A percentile compares a stretch with the other conserved stretches of the same genome.
phyloP scores from a whole-genome alignment of 2,329 filamentous ascomycete genomes.

The Fusarium sarcochroum region DNA sequence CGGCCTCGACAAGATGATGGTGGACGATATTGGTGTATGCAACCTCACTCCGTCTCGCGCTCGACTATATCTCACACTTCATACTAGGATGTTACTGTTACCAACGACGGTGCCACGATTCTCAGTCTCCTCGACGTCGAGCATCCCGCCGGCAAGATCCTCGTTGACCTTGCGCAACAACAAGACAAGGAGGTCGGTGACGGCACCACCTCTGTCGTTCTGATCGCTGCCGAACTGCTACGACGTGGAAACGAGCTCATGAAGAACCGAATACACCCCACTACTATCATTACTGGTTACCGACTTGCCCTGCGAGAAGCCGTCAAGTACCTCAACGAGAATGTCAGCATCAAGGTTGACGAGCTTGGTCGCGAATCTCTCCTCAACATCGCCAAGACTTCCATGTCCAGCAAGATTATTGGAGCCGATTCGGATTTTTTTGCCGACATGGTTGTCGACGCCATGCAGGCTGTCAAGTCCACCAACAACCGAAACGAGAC shows the following conservation, averaged over 20 bases:
- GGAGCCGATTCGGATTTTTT: conserved; percentile 97
- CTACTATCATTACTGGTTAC: conserved; percentile 99
- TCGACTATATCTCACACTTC: conserved; percentile 40
- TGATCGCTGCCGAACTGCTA: conserved; percentile 96
- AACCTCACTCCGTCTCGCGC: conserved; percentile 34
- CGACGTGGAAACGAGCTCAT: conserved; percentile 96
- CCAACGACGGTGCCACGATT: conserved; percentile 98
- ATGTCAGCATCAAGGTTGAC: conserved; percentile 96
- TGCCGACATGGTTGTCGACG: conserved; percentile 96
- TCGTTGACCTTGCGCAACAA: conserved; percentile 97
- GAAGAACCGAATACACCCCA: conserved; percentile 99
- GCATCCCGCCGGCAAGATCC: conserved; percentile 97
- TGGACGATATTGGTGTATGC: conserved; percentile 95
- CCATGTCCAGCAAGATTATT: conserved; percentile 99
- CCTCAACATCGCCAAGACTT: conserved; percentile 96
- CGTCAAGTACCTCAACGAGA: conserved; percentile 98
- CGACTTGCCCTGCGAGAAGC: conserved; percentile 94
- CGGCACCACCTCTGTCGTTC: conserved; percentile 96
- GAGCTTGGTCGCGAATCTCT: conserved; percentile 90
- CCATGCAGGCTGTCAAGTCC: conserved; percentile 91
- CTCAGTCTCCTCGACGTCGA: conserved; percentile 95
- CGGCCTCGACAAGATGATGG: conserved; percentile 99
- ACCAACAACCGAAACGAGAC: conserved; percentile 90
- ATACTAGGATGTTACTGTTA: conserved; percentile 91
- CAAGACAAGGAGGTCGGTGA: conserved; percentile 99